Evolutionary conservation across 495 filamentous ascomycete genomes (phyloP), one percentile per base, ranked within the genome.

Genomic region (Penicillium maclennaniae): DNA sequence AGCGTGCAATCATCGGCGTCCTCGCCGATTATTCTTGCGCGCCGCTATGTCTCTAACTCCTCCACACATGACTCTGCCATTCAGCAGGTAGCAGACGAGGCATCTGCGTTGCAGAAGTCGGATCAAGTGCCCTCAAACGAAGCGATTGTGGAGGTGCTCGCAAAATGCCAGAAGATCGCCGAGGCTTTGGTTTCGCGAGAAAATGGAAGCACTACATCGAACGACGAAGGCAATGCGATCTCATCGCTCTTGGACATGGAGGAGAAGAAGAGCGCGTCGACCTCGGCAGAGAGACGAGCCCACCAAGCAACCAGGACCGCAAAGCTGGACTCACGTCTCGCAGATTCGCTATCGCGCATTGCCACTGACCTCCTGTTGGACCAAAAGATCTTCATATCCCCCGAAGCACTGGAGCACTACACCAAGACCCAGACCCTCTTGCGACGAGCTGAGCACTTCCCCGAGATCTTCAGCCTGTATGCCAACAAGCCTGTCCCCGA

Each of bases 321-420:
- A 34, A 65, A 54, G 20, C 26, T 61, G 3, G 58, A 65, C 19
- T 53, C 60, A 15, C 55, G 49, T 14, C 44, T 70, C 28, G 69
- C 74, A 25, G 73, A 80, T 12, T 56, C 68, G 12, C 62, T 88
- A 53, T 80, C 81, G 20, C 54, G 68, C 10, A 66, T 79, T 10
- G 83, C 84, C 47, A 86, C 87, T 62, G 64, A 73, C 0, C 74
- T 96, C 45, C 48, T 97, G 43, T 78, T 81, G 28, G 82, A 93
- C 54, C 86, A 90, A 5, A 78, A 83, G 26, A 83, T 96, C 36
- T 92, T 91, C 74, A 90, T 98, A 60, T 86, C 90, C 5, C 85
- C 83, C 1, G 66, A 75, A 25, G 69, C 89, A 0, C 80, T 98
- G 8, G 67, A 78, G 16, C 64, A 71, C 48, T 97, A 95, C 60